phyloP scores from a whole-genome alignment of 371 early-diverging fungal species.

The Mucor ambiguus region DNA sequence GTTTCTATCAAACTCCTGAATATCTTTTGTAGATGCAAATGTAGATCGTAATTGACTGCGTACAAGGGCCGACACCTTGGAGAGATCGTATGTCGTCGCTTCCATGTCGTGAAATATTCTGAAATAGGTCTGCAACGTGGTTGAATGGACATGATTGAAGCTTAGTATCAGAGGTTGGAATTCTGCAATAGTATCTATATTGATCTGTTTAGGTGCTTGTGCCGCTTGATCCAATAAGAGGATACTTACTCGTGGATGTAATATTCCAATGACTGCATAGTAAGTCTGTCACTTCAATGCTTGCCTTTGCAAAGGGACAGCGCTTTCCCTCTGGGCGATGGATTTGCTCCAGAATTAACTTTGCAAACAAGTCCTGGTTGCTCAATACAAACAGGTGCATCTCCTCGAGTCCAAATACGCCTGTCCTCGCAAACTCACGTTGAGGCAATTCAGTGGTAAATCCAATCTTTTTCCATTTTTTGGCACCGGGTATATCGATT shows the following conservation, averaged over 20 bases:
- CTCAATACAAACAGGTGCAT: conserved; percentile 60
- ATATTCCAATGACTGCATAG: conserved; percentile 76
- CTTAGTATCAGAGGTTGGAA: conserved; percentile 68
- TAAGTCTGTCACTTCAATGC: conserved; percentile 70
- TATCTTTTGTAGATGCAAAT: conserved; percentile 42
- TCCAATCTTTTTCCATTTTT: conserved; percentile 70
- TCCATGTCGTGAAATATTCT: conserved; percentile 73
- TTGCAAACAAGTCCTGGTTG: conserved; percentile 52
- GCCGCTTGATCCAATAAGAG: background rate
- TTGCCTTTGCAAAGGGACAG: conserved; percentile 71
- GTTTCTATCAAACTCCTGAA: conserved; percentile 58
- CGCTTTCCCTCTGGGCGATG: conserved; percentile 58
- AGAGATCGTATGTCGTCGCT: conserved; percentile 62
- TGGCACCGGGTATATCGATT: conserved; percentile 34
- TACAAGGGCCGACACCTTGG: conserved; percentile 60
- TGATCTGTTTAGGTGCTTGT: background rate
- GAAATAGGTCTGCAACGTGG: conserved; percentile 60
- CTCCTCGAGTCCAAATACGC: conserved; percentile 66
- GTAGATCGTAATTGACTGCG: conserved; percentile 56
- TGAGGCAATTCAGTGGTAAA: conserved; percentile 69
- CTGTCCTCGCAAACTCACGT: conserved; percentile 67
- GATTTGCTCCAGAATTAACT: conserved; percentile 62
- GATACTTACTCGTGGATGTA: conserved; percentile 54
- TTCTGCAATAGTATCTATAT: conserved; percentile 51
- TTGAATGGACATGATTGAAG: conserved; percentile 62